phyloP scores from a whole-genome alignment of 331 rosid genomes.

The Saraca asoca region DNA sequence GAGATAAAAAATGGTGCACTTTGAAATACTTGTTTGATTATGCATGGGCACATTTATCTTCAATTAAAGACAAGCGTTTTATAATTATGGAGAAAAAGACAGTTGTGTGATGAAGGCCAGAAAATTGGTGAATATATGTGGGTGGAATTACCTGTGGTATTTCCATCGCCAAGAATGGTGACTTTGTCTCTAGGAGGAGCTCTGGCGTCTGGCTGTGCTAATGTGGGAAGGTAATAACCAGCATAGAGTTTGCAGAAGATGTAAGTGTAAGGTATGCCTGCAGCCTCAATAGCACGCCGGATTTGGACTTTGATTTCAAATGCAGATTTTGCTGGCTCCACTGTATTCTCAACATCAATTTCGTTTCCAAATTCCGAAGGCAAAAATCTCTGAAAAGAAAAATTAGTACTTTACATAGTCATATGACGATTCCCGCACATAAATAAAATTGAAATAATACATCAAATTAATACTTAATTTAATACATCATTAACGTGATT shows the following conservation, averaged over 20 bases:
- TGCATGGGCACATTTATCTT: no score
- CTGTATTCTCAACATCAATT: slow-evolving; percentile 49
- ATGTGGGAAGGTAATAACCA: slow-evolving; percentile 51
- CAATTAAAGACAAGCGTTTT: no score
- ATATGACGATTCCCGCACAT: no score
- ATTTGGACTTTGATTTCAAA: slow-evolving; percentile 43
- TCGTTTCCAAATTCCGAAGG: slow-evolving; percentile 60
- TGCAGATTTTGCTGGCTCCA: slow-evolving; percentile 60
- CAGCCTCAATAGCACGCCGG: slow-evolving; percentile 48
- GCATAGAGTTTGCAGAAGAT: slow-evolving; percentile 45
- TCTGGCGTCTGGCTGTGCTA: slow-evolving; percentile 46
- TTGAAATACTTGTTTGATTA: no score
- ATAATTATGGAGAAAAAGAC: no score
- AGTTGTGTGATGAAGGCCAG: not conserved
- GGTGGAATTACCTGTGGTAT: slow-evolving; percentile 37
- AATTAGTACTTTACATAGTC: no score
- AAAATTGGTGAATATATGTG: not conserved
- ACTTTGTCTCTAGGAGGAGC: slow-evolving; percentile 57
- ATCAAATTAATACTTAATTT: no score
- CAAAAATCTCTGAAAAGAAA: slow-evolving; percentile 45
- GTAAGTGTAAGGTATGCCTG: slow-evolving; percentile 50
- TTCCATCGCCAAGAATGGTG: slow-evolving; percentile 51
- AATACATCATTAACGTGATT: no score
- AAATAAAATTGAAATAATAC: no score
- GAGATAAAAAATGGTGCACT: no score